These are phyloP conservation scores for Phaeosphaeriaceae sp. DNA, from an alignment of 2,329 filamentous ascomycete species.

Conservation along the genomic window DNA sequence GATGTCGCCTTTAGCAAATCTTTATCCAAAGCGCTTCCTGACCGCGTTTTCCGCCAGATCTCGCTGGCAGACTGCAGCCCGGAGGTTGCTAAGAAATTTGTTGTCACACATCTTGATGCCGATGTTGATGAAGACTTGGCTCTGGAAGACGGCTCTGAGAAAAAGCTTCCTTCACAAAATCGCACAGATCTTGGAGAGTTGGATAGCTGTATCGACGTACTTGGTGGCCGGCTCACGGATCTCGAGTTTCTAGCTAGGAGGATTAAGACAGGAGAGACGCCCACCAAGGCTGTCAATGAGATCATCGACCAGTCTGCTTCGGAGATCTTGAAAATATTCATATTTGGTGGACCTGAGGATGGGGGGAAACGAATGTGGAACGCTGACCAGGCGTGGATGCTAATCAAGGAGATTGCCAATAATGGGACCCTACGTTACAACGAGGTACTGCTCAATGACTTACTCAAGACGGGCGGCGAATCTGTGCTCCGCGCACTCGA, in stretches of 20 bases:
- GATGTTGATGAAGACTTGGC: conserved; percentile 51
- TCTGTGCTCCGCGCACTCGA: conserved; percentile 79
- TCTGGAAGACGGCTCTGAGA: conserved; percentile 46
- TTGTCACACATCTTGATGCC: conserved; percentile 78
- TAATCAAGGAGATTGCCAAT: conserved; percentile 80
- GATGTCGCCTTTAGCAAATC: conserved; percentile 89
- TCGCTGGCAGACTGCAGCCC: conserved; percentile 83
- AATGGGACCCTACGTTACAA: conserved; percentile 78
- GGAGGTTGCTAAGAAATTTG: conserved; percentile 85
- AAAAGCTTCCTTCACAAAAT: conserved; percentile 55
- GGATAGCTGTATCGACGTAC: conserved; percentile 77
- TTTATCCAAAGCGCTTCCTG: conserved; percentile 83
- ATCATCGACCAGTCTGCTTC: conserved; percentile 89
- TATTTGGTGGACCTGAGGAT: conserved; percentile 66
- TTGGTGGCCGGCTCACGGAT: conserved; percentile 93
- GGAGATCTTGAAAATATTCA: conserved; percentile 92
- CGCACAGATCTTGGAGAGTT: conserved; percentile 71
- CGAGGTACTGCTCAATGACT: conserved; percentile 77
- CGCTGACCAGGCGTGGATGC: conserved; percentile 84
- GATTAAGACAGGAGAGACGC: conserved; percentile 85
- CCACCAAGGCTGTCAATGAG: conserved; percentile 79
- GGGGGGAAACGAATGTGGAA: conserved; percentile 71
- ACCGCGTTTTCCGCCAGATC: conserved; percentile 87
- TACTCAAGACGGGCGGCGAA: conserved; percentile 77
- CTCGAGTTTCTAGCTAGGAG: conserved; percentile 92